Base-by-base conservation (phyloP, 805 yeast genomes). In the Zygoascus flipseniorum region DNA sequence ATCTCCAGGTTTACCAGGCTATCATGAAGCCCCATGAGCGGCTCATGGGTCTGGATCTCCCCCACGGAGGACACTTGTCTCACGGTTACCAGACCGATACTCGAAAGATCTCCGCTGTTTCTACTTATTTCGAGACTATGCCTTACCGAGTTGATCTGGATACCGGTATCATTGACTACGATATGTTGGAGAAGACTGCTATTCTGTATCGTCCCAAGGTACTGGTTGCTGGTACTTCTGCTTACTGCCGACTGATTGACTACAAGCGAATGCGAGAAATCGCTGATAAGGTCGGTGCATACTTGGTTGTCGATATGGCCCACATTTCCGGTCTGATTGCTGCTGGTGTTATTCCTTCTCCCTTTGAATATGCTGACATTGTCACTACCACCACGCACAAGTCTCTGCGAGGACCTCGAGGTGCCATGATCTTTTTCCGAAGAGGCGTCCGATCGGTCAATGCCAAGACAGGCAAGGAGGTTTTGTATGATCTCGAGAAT, bases 361-460 rank as follows among this genome's bases (percentile, higher is more conserved):
- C 99, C 60, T 93, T 93, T 76, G 95, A 89, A 74, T 89, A 86
- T 72, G 92, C 98, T 56, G 99, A 93, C 69, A 85, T 93, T 62
- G 99, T 93, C 68, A 93, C 99, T 61, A 93, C 99, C 65, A 92
- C 99, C 55, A 92, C 99, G 56, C 99, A 93, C 80, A 93, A 93
- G 77, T 90, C 98, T 42, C 80, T 93, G 67, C 87, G 99, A 78
- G 99, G 99, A 57, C 99, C 99, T 71, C 88, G 99, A 78, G 99
- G 99, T 73, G 97, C 99, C 54, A 92, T 93, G 97, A 93, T 93
- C 72, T 93, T 93, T 80, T 93, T 86, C 83, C 88, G 98, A 79
- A 86, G 85, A 72, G 99, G 99, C 65, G 82, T 90, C 56, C 83
- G 96, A 79, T 82, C 85, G 56, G 81, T 83, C 61, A 86, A 82